phyloP scores from a whole-genome alignment of 129 eudicot species.

The Kitagawia praeruptora region DNA sequence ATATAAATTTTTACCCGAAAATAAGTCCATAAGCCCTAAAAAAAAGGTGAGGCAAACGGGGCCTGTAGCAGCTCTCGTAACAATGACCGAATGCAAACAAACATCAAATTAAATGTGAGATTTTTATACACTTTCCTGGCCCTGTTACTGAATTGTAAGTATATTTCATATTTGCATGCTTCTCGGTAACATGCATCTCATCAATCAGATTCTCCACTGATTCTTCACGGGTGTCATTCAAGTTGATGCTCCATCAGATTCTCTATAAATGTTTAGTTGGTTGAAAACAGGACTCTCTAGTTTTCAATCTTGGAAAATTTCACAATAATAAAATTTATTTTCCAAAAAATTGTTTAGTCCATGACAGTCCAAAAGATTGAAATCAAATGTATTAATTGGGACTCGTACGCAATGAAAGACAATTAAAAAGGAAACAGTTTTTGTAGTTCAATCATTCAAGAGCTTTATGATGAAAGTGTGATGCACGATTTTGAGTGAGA shows the following conservation, averaged over 20 bases:
- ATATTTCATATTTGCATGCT: neutral
- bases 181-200: neutral
- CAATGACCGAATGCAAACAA: neutral
- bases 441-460: too few species aligned
- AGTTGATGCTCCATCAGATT: neutral
- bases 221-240: slow-evolving; percentile 3
- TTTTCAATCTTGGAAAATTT: neutral
- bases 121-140: neutral
- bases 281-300: too few species aligned
- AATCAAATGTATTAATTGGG: too few species aligned
- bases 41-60: too few species aligned
- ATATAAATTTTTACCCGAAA: too few species aligned
- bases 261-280: neutral
- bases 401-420: too few species aligned
- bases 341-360: too few species aligned
- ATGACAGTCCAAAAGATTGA: too few species aligned
- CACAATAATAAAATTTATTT: neutral
- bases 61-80: neutral
- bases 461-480: too few species aligned
- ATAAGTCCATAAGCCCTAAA: too few species aligned
- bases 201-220: neutral
- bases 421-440: too few species aligned
- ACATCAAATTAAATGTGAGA: neutral
- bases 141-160: neutral
- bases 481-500: too few species aligned